Base-by-base conservation (phyloP, 192 early-diverging fungal species). In the Kickxella alabastrina region DNA sequence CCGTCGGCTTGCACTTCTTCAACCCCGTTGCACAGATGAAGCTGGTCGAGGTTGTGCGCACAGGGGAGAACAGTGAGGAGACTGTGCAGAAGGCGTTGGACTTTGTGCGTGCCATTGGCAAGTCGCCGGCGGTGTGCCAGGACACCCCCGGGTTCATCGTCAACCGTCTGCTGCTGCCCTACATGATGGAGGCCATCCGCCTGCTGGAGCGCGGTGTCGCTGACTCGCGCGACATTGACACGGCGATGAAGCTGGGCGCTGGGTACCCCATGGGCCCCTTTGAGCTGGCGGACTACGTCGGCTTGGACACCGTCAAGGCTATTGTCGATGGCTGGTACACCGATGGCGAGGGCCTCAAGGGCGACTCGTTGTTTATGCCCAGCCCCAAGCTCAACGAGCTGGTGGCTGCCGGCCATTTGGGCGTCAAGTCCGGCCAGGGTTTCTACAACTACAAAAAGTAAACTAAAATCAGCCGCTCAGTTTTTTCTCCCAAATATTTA, bases 261-360 rank as follows among this genome's bases (percentile, higher is more conserved):
- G 95, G 95, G 24, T 91, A 93, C 76, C 92, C 92, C 15, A 93
- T 96, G 92, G 95, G 95, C 21, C 92, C 95, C 12, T 49, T 49
- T 24, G 47, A 49, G 47, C 47, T 49, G 34, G 36, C 36, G 47
- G 47, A 49, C 34, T 36, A 36, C 32, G 23, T 32, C 12, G 47
- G 86, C 87, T 52, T 87, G 87, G 65, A 77, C 90, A 44, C 78
- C 82, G 36, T 89, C 90, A 57, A 49, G 5, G 32, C 34, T 73
- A 93, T 93, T 77, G 82, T 81, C 17, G 87, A 92, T 51, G 92
- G 92, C 37, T 92, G 92, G 92, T 76, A 83, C 73, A 76, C 82
- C 74, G 68, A 66, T 46, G 87, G 86, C 41, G 79, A 83, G 41
- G 80, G 87, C 35, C 80, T 92, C 25, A 67, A 72, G 51, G 83